phyloP scores from a whole-genome alignment of 208 protist species.

The Wallacemonas sp. region DNA sequence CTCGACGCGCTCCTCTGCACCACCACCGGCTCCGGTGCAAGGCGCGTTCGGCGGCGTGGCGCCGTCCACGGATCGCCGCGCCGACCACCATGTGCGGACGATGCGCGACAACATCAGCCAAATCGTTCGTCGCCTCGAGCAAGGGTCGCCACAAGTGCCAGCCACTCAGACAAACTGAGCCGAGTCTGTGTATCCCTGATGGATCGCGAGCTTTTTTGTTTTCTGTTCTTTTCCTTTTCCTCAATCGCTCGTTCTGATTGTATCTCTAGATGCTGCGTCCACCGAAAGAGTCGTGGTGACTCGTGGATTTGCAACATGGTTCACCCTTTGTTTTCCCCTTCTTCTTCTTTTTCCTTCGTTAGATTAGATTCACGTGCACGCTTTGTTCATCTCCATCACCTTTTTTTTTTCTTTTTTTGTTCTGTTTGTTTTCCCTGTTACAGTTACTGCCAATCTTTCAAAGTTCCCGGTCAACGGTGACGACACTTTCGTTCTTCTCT shows the following conservation, averaged over 20 bases:
- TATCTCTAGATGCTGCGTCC: not conserved
- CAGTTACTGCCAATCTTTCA: too few species aligned
- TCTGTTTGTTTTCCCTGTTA: slow-evolving; percentile 8
- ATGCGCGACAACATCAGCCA: slow-evolving; percentile 9
- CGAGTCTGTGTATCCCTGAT: not conserved
- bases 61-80: not conserved
- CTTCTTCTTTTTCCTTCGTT: not conserved
- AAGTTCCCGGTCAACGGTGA: too few species aligned
- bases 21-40: too few species aligned
- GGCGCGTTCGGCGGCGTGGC: slow-evolving; percentile 1
- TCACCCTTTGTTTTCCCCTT: not conserved
- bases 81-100: slow-evolving; percentile 5
- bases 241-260: not conserved
- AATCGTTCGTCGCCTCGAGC: not conserved
- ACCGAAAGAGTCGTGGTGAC: too few species aligned
- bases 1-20: not conserved
- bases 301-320: not conserved
- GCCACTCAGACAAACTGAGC: too few species aligned
- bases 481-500: too few species aligned
- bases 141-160: not conserved
- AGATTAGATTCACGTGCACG: not conserved
- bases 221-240: not conserved
- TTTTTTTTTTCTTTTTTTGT: slow-evolving; percentile 10
- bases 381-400: not conserved
- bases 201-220: not conserved